Conservation (phyloP, 2,329 filamentous ascomycete species). For the Aspergillus terreus region DNA sequence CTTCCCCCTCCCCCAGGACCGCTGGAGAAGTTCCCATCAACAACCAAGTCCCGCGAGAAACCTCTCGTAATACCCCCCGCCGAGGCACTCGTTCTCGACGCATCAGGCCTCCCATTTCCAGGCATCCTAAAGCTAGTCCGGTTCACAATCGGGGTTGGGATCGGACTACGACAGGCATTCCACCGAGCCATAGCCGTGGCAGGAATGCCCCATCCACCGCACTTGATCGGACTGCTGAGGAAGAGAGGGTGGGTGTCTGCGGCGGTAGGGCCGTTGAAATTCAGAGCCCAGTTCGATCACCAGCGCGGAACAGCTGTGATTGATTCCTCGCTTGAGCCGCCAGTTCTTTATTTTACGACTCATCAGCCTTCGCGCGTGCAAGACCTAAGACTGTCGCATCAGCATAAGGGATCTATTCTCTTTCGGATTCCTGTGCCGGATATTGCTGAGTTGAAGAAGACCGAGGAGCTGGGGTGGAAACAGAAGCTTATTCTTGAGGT, state of each 20-base stretch:
- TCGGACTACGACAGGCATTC: constrained; percentile 67
- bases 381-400: constrained; percentile 47
- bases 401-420: constrained; percentile 52
- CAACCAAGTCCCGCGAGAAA: background rate
- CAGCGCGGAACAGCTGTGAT: constrained; percentile 71
- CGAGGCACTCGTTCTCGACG: background rate
- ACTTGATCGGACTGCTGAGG: constrained; percentile 68
- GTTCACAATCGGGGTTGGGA: constrained; percentile 65
- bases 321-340: constrained; percentile 34
- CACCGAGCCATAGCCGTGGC: constrained; percentile 68
- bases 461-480: constrained; percentile 82
- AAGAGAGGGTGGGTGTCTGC: constrained; percentile 38
- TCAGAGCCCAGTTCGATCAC: constrained; percentile 67
- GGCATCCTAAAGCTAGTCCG: constrained; percentile 62
- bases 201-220: constrained; percentile 60
- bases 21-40: constrained; percentile 47
- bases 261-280: constrained; percentile 67
- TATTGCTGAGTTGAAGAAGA: constrained; percentile 72
- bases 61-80: background rate
- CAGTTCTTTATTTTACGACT: constrained; percentile 60
- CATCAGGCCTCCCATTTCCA: background rate
- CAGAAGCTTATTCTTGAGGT: constrained; percentile 77
- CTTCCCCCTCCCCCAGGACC: constrained; percentile 62
- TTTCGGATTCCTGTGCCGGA: constrained; percentile 71
- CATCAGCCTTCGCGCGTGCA: constrained; percentile 27